Conservation (phyloP, 202 grass and related monocot genomes). For the Tripidium arundinaceum region DNA sequence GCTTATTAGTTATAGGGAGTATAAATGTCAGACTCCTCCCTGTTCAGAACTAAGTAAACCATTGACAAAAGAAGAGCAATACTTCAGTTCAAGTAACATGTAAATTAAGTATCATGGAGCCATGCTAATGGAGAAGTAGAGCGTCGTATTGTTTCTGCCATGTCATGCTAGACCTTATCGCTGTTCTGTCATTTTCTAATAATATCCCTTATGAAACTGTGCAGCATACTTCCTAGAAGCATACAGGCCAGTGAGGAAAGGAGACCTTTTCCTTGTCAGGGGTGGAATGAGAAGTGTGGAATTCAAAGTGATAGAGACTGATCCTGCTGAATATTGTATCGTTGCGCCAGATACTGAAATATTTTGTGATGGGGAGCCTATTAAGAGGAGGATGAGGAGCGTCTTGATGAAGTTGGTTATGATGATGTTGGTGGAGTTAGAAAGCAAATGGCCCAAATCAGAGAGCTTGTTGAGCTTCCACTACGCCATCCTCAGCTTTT, state of each 20-base stretch:
- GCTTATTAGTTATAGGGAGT: neutral
- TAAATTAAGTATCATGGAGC: neutral
- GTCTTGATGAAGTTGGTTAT: constrained; percentile 89
- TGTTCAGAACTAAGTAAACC: neutral
- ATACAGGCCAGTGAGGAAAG: too few relatives aligned
- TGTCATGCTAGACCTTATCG: too few relatives aligned
- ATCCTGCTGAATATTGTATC: too few relatives aligned
- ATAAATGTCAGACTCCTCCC: neutral
- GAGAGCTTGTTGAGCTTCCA: constrained; percentile 91
- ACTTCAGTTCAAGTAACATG: neutral
- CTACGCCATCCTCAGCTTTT: constrained; percentile 85
- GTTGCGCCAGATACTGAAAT: too few relatives aligned
- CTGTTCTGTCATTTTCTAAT: too few relatives aligned
- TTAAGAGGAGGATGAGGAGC: constrained; percentile 96
- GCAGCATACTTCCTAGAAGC: too few relatives aligned
- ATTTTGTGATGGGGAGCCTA: too few relatives aligned
- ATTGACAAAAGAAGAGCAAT: neutral
- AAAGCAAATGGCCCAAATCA: constrained; percentile 93
- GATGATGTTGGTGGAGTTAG: constrained; percentile 95
- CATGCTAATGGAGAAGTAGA: neutral
- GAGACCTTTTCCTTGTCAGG: too few relatives aligned
- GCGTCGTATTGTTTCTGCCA: too few relatives aligned
- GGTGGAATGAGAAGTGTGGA: too few relatives aligned
- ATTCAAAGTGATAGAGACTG: too few relatives aligned
- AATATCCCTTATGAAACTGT: too few relatives aligned